Base-by-base conservation (phyloP, 2,329 filamentous ascomycete species). In the Parasarocladium wereldwijsianum region DNA sequence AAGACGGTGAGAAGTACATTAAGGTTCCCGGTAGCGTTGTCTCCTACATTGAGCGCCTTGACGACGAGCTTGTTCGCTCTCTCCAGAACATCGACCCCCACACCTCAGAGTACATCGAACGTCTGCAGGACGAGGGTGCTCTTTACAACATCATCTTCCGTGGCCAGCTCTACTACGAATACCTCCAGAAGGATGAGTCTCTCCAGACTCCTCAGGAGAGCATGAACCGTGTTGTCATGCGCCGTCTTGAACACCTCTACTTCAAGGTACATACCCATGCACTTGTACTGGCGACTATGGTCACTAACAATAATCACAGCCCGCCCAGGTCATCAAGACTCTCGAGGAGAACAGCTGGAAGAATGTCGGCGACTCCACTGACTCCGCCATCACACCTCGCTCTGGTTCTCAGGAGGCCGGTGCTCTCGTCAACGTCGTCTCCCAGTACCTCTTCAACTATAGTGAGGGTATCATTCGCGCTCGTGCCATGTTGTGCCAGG, bases 101-200 rank as follows among this genome's bases (percentile, higher is more conserved):
- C 60, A 98, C 90, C 23, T 90, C 90, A 17, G 90, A 98, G 60
- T 98, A 98, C 51, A 93, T 98, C 38, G 90, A 98, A 52, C 75
- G 92, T 35, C 63, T 98, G 36, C 79, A 81, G 32, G 90, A 98
- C 46, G 90, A 98, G 62, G 79, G 78, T 38, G 64, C 77, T 28
- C 66, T 98, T 30, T 98, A 98, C 65, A 85, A 83, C 57, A 79
- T 84, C 57, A 82, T 98, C 52, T 78, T 94, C 51, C 82, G 85
- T 39, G 75, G 80, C 26, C 68, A 85, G 46, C 67, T 93, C 35
- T 98, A 98, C 60, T 79, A 86, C 37, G 90, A 98, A 63, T 66
- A 64, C 38, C 64, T 94, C 32, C 70, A 70, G 50, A 75, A 80
- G 54, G 73, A 79, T 38, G 52, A 66, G 26, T 64, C 76, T 39